phyloP scores from a whole-genome alignment of 805 yeast genomes.

The Scheffersomyces amazonensis region DNA sequence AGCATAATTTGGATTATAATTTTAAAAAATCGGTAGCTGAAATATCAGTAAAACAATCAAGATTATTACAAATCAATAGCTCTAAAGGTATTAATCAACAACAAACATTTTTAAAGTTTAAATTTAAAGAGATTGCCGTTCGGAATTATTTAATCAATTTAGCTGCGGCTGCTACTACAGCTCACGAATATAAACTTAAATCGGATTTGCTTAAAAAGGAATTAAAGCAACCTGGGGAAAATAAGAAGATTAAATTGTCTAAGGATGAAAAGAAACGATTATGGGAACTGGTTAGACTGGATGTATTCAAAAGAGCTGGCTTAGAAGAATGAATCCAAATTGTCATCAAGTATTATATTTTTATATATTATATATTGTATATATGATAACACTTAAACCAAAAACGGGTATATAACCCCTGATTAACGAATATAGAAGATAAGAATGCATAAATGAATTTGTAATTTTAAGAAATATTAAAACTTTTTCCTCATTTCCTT shows the following conservation, averaged over 20 bases:
- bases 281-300: slow-evolving; percentile 51
- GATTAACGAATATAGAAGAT: too few species aligned
- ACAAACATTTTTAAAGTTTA: slow-evolving; percentile 32
- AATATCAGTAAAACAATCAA: slow-evolving; percentile 46
- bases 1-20: slow-evolving; percentile 42
- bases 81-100: slow-evolving; percentile 12
- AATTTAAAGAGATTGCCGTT: slow-evolving; percentile 44
- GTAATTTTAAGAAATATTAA: slow-evolving; percentile 11
- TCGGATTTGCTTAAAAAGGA: slow-evolving; percentile 30
- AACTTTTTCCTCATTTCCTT: slow-evolving; percentile 58
- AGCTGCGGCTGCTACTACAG: slow-evolving; percentile 54
- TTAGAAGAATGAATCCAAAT: slow-evolving; percentile 10
- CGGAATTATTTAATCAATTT: slow-evolving; percentile 50
- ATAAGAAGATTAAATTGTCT: slow-evolving; percentile 28
- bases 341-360: too few species aligned
- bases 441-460: background rate
- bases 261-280: slow-evolving; percentile 41
- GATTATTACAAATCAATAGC: slow-evolving; percentile 37
- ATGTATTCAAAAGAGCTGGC: slow-evolving; percentile 49
- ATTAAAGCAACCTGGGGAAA: slow-evolving; percentile 17
- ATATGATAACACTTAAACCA: too few species aligned
- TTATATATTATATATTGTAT: too few species aligned
- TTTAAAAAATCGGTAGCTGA: slow-evolving; percentile 49
- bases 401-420: too few species aligned
- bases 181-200: slow-evolving; percentile 45